phyloP scores from a whole-genome alignment of 2,329 filamentous ascomycete species.

The Colletotrichum chrysophilum region DNA sequence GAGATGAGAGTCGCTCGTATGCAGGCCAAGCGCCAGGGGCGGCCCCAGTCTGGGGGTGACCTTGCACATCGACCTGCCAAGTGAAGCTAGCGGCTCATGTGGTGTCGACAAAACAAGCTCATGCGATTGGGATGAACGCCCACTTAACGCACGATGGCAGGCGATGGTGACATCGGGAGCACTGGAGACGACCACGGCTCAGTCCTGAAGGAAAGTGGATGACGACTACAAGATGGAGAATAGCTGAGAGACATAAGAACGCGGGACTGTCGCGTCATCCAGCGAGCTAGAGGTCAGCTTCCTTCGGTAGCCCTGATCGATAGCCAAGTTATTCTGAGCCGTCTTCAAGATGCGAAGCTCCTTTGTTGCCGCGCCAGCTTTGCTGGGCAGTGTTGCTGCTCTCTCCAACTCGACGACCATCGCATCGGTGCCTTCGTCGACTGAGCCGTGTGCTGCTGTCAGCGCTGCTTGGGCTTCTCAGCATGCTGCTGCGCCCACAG shows the following conservation, averaged over 20 bases:
- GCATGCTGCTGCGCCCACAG: background rate
- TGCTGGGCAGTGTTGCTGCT: background rate
- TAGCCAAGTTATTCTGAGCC: background rate
- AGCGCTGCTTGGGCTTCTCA: conserved; percentile 4
- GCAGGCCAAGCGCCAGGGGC: background rate
- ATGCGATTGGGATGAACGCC: background rate
- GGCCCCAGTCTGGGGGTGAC: background rate
- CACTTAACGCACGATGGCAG: background rate
- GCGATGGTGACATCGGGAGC: background rate
- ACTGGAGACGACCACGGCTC: background rate
- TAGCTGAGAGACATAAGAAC: background rate
- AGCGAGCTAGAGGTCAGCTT: background rate
- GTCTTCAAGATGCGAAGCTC: conserved; percentile 4
- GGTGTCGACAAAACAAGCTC: background rate
- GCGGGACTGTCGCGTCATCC: background rate
- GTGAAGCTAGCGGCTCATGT: conserved; percentile 4
- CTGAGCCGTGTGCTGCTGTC: conserved; percentile 11
- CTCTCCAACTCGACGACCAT: background rate
- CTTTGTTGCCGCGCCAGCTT: background rate
- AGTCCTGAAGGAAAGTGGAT: background rate
- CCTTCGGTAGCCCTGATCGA: background rate
- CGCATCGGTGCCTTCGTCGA: background rate
- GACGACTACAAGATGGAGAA: background rate
- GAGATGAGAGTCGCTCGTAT: background rate
- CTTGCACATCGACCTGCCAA: conserved; percentile 2